Evolutionary conservation across 257 asterid genomes (phyloP).

Genomic region (Nyctanthes arbortristis): DNA sequence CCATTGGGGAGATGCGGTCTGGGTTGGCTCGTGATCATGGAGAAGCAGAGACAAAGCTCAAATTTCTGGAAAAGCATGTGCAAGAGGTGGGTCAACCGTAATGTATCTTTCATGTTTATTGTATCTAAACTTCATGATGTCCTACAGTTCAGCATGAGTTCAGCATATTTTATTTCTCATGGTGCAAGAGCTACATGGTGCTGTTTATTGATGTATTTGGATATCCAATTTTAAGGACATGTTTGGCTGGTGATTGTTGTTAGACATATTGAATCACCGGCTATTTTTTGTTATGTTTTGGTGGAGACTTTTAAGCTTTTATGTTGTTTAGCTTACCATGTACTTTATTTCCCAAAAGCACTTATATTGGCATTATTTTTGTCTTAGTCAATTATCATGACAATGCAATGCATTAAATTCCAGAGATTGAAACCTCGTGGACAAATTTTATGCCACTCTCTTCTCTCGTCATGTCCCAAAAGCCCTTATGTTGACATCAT

Average conservation of each 20-base stretch:
- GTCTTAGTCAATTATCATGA: not conserved
- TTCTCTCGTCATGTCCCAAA: not conserved
- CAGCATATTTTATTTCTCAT: not conserved
- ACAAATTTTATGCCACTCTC: not conserved
- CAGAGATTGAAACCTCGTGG: not conserved
- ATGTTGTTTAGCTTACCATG: not conserved
- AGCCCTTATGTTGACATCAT: too few relatives aligned
- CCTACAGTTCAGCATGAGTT: not conserved
- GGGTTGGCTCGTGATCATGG: constrained; percentile 73
- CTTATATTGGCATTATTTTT: not conserved
- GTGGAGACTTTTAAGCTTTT: not conserved
- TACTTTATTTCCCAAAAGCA: not conserved
- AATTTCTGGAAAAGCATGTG: constrained; percentile 78
- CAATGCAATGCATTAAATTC: not conserved
- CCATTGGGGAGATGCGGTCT: constrained; percentile 88
- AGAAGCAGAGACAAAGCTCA: constrained; percentile 78
- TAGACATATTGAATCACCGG: not conserved
- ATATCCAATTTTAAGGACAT: not conserved
- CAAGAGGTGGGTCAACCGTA: constrained; percentile 61
- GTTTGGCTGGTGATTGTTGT: not conserved
- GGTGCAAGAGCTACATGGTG: not conserved
- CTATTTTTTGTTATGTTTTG: not conserved
- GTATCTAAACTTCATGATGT: not conserved
- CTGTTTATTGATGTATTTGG: not conserved
- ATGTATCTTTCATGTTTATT: not conserved